phyloP scores from a whole-genome alignment of 345 rosid genomes.

The Rhizophora apiculata region DNA sequence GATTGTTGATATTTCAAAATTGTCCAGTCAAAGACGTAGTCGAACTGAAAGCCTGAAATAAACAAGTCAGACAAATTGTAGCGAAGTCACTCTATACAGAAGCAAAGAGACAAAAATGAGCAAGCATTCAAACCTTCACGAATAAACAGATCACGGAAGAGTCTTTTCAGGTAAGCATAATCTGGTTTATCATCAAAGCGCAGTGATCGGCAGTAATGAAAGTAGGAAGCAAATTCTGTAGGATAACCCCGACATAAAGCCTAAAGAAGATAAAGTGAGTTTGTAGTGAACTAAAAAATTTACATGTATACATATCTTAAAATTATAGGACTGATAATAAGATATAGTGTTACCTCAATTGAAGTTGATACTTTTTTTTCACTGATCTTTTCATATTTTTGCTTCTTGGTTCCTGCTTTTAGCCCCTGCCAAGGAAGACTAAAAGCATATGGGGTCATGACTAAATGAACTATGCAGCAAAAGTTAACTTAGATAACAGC shows the following conservation, averaged over 20 bases:
- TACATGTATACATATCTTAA: constrained; percentile 1
- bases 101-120: constrained; percentile 7
- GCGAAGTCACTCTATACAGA: background rate
- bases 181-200: constrained; percentile 91
- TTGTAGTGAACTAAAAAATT: constrained; percentile 15
- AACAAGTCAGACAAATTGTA: constrained; percentile 4
- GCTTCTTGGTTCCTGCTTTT: constrained; percentile 87
- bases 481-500: constrained; percentile 1
- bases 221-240: constrained; percentile 84
- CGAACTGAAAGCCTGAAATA: constrained; percentile 74
- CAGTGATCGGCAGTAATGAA: constrained; percentile 83
- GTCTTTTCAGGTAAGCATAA: constrained; percentile 81
- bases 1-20: constrained; percentile 87
- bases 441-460: constrained; percentile 21
- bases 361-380: constrained; percentile 89
- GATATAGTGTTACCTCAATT: constrained; percentile 56
- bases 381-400: constrained; percentile 86
- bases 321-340: constrained; percentile 1
- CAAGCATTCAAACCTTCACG: constrained; percentile 67
- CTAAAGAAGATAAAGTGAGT: constrained; percentile 33
- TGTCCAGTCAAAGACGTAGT: constrained; percentile 92
- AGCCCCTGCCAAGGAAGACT: constrained; percentile 99
- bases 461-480: constrained; percentile 12
- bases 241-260: constrained; percentile 85
- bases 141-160: constrained; percentile 83